Base-by-base conservation (phyloP, 2,329 filamentous ascomycete genomes). In the Cercospora sojina region DNA sequence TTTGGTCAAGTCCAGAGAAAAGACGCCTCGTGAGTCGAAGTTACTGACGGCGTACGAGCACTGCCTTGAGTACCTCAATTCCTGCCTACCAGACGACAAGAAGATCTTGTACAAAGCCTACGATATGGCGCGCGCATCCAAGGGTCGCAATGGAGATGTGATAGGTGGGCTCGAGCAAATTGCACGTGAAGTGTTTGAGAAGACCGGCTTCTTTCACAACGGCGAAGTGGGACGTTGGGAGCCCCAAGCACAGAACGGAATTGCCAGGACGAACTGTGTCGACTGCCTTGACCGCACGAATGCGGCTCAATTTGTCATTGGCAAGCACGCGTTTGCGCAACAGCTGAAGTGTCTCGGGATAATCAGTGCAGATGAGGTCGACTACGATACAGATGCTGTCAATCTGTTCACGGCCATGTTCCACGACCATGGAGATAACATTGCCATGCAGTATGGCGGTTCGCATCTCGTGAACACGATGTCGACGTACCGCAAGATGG, bases 391-490 rank as follows among this genome's bases (percentile, higher is more conserved):
- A 0, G 95, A 99, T 79, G 93, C 92, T 2, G 91, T 97, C 65
- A 97, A 98, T 73, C 86, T 97, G 9, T 97, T 99, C 73, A 98
- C 95, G 1, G 91, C 96, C 74, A 98, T 99, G 94, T 81, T 93
- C 81, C 93, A 98, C 77, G 93, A 96, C 72, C 95, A 99, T 76
- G 95, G 95, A 65, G 95, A 99, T 78, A 97, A 93, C 3, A 98
- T 99, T 74, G 95, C 95, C 0, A 91, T 98, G 62, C 95, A 99
- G 77, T 99, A 99, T 73, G 95, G 95, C 64, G 95, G 95, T 9
- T 98, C 93, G 2, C 95, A 99, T 78, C 86, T 99, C 0, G 95
- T 99, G 73, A 99, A 99, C 77, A 99, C 95, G 0, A 98, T 99
- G 93, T 93, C 96, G 71, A 99, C 95, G 4, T 99, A 99, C 78